Evolutionary conservation across 2,329 filamentous ascomycete genomes (phyloP).

Genomic region (Monosporascus sp.): DNA sequence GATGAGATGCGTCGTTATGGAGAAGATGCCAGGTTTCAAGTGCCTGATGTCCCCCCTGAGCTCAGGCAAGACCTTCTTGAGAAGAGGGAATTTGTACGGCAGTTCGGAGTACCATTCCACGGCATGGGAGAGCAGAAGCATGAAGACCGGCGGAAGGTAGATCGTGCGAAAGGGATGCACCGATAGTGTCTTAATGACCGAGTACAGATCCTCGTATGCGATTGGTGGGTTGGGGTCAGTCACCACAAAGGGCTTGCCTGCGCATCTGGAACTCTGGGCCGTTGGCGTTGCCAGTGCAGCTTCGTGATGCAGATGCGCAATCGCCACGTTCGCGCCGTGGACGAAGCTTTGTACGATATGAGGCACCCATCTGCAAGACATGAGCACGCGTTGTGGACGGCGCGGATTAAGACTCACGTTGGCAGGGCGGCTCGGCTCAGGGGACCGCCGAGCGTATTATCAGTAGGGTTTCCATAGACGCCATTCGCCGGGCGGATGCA

Average conservation of each 20-base stretch:
- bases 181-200: conserved; percentile 27
- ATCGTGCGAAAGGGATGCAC: conserved; percentile 30
- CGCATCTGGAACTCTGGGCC: conserved; percentile 20
- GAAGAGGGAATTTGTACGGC: conserved; percentile 19
- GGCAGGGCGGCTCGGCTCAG: conserved; percentile 32
- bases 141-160: conserved; percentile 25
- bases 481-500: conserved; percentile 47
- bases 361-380: conserved; percentile 27
- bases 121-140: conserved; percentile 31
- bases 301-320: conserved; percentile 37
- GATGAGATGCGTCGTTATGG: conserved; percentile 35
- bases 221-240: conserved; percentile 39
- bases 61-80: conserved; percentile 25
- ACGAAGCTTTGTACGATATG: conserved; percentile 36
- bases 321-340: conserved; percentile 36
- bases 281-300: conserved; percentile 27
- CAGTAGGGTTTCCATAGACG: conserved; percentile 45
- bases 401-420: conserved; percentile 32
- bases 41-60: conserved; percentile 29
- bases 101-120: conserved; percentile 33
- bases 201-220: conserved; percentile 31
- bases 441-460: conserved; percentile 40
- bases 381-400: not conserved
- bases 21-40: conserved; percentile 35
- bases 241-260: conserved; percentile 35